Base-by-base conservation (phyloP, 345 rosid species). In the Camelina laxa region DNA sequence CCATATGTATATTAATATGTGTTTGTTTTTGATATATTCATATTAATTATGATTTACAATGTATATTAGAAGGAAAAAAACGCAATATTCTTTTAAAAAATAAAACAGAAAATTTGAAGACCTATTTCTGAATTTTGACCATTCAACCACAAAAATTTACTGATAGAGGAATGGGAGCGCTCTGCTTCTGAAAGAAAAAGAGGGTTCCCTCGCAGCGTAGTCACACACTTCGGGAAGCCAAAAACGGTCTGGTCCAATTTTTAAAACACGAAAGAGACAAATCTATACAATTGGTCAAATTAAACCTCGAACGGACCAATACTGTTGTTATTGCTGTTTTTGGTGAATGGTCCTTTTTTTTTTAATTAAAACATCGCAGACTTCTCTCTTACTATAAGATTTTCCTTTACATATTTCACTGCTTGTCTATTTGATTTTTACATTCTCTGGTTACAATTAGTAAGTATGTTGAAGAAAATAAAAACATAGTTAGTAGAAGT, bases 301-400 rank as follows among this genome's bases (percentile, higher is more conserved):
- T 71, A 30, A 58, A 71, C 76, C 76, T 77, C 80, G 76, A 77
- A 77, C 61, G 71, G 20, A 77, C 75, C 80, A 64, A 77, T 48
- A 39, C 80, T 77, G 76, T 48, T 77, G 76, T 47, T 59, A 56
- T 64, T 77, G 67, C 76, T 57, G 67, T 64, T 77, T 77, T 77
- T 77, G 71, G 80, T 77, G 80, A 63, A 24, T 64, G 72, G 72
- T 77, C 80, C 75, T 63, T 76, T 61, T 75, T 69, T 24, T 9
- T 55, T 36, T 55, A 20, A 33, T 33, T 63, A 56, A 47, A 70
- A 56, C 75, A 70, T 56, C 21, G 36, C 60, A 69, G 57, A 31
- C 50, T 21, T 11, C 10, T 70, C 57, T 47, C 54, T 53, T 24
- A 38, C 50, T 30, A 14, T 60, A 20, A 17, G 16, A 15, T 21